A percentile compares a stretch with the other conserved stretches of the same genome.
These are phyloP conservation scores for Thraustochytrium striatum DNA, from an alignment of 352 stramenopile genomes.

Conservation along the genomic window DNA sequence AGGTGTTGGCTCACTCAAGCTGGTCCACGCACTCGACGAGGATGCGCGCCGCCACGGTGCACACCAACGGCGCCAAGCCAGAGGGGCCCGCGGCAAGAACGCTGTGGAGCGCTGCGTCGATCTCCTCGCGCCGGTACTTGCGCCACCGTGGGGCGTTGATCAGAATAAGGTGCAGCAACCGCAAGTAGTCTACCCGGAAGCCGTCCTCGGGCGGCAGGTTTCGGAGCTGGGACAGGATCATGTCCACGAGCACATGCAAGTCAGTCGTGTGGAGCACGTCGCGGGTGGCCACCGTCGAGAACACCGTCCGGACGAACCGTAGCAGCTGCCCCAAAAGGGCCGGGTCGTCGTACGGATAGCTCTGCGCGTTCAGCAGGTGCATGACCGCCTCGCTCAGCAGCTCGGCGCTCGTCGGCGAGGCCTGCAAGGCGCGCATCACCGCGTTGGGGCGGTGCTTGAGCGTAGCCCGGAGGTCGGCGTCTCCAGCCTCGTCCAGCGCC, in stretches of 20 bases:
- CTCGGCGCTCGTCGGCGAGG: background rate
- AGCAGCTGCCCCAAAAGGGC: conserved; percentile 20
- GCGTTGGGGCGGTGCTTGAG: conserved; percentile 5
- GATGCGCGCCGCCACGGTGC: background rate
- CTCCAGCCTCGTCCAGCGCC: background rate
- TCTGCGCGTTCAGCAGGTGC: conserved; percentile 18
- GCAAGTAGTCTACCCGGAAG: conserved; percentile 24
- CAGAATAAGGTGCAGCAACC: conserved; percentile 19
- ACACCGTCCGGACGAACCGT: conserved; percentile 11
- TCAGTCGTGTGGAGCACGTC: conserved; percentile 30
- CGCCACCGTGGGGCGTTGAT: conserved; percentile 8
- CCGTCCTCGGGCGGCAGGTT: conserved; percentile 29
- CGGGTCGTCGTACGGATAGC: conserved; percentile 34
- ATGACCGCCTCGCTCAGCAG: conserved; percentile 18
- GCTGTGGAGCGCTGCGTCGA: conserved; percentile 6
- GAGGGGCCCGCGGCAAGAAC: background rate
- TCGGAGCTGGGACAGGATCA: conserved; percentile 15
- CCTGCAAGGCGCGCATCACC: background rate
- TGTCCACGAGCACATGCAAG: conserved; percentile 34
- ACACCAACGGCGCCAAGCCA: background rate
- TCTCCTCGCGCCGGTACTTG: conserved; percentile 16
- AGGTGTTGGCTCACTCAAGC: conserved; percentile 5
- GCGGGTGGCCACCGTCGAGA: conserved; percentile 6
- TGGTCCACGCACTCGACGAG: conserved; percentile 3
- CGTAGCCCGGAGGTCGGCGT: conserved; percentile 6